Evolutionary conservation across 2,329 filamentous ascomycete genomes (phyloP).

Genomic region (Colletotrichum orbiculare): DNA sequence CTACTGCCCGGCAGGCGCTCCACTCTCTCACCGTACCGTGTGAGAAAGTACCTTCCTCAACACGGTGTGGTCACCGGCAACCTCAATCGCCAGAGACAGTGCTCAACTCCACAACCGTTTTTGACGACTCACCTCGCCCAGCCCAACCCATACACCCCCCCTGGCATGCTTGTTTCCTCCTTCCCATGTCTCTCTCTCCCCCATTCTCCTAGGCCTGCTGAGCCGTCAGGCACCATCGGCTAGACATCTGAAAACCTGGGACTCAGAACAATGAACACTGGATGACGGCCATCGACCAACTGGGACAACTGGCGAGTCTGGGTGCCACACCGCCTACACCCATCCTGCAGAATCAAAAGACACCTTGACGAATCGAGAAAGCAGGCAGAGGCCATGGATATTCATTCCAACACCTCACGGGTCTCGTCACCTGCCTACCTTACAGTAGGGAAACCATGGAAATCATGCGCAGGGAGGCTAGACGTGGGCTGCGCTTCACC

Average conservation of each 20-base stretch:
- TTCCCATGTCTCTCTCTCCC: neutral
- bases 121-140: conserved; percentile 14
- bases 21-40: conserved; percentile 33
- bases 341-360: conserved; percentile 4
- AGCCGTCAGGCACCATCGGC: no score
- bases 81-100: conserved; percentile 13
- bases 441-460: no score
- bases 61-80: no score
- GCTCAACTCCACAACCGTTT: conserved; percentile 5
- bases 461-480: no score
- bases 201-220: neutral
- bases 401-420: conserved; percentile 17
- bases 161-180: conserved; percentile 30
- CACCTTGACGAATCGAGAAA: neutral
- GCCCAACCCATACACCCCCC: conserved; percentile 1
- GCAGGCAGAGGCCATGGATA: conserved; percentile 11
- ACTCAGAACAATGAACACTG: no score
- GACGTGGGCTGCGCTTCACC: no score
- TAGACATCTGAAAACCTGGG: neutral
- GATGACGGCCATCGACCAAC: neutral
- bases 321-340: conserved; percentile 7
- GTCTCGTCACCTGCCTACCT: conserved; percentile 7
- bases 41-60: neutral
- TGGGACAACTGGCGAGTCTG: neutral
- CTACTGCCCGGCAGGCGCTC: neutral